These are phyloP conservation scores for Trametes cubensis DNA, from an alignment of 768 basidiomycete genomes.

Conservation along the genomic window DNA sequence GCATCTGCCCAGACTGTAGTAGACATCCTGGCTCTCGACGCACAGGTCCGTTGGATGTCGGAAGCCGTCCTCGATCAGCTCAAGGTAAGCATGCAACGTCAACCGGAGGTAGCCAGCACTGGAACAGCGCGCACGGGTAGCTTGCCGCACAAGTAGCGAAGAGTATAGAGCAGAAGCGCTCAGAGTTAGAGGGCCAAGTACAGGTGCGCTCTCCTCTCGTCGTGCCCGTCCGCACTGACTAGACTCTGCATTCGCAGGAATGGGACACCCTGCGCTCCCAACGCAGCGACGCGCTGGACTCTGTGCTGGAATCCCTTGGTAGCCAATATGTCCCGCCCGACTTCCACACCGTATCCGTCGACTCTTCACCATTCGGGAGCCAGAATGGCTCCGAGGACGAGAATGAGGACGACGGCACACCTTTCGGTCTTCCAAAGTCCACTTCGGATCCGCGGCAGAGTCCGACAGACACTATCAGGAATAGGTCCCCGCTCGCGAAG, in stretches of 20 bases:
- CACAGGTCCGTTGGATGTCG: constrained; percentile 77
- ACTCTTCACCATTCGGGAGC: constrained; percentile 79
- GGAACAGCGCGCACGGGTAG: constrained; percentile 39
- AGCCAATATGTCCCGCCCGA: constrained; percentile 75
- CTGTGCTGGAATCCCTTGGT: constrained; percentile 71
- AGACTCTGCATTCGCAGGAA: constrained; percentile 45
- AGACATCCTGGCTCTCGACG: constrained; percentile 77
- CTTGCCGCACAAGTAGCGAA: constrained; percentile 74
- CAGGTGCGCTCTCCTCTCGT: constrained; percentile 46
- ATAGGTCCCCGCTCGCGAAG: constrained; percentile 25
- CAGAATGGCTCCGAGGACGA: constrained; percentile 57
- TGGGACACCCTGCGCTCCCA: constrained; percentile 71
- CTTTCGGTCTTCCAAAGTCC: constrained; percentile 20
- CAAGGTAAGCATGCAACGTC: constrained; percentile 49
- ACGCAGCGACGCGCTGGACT: constrained; percentile 65
- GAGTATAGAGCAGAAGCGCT: constrained; percentile 72
- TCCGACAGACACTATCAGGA: constrained; percentile 46
- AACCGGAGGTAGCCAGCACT: neutral
- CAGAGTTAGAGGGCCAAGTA: constrained; percentile 59
- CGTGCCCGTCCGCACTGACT: neutral
- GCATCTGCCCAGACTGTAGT: constrained; percentile 66
- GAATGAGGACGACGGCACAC: constrained; percentile 28
- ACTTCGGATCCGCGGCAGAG: constrained; percentile 34
- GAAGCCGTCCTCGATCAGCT: constrained; percentile 77
- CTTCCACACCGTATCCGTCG: constrained; percentile 62